Conservation (phyloP, 116 monocot genomes). For the Papilionanthe hybrid region DNA sequence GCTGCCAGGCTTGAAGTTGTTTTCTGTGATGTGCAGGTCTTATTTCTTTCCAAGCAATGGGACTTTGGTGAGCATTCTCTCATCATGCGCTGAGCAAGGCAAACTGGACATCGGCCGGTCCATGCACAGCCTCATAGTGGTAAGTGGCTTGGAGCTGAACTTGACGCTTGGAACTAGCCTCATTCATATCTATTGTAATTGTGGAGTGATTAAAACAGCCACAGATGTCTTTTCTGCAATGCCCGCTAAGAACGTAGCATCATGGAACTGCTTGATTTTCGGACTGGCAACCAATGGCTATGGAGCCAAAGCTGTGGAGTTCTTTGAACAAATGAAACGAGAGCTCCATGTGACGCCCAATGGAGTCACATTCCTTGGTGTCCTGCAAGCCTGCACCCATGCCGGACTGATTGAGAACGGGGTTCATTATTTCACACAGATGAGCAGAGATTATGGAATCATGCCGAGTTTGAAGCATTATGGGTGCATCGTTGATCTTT, state of each 20-base stretch:
- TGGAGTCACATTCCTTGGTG: conserved; percentile 34
- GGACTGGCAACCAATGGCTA: conserved; percentile 39
- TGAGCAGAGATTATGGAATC: conserved; percentile 21
- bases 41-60: conserved; percentile 14
- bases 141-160: conserved; percentile 22
- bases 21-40: conserved; percentile 16
- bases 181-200: conserved; percentile 33
- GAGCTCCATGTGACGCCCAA: conserved; percentile 11
- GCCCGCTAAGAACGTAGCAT: conserved; percentile 17
- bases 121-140: conserved; percentile 16
- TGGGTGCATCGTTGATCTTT: conserved; percentile 40
- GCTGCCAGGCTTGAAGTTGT: conserved; percentile 5
- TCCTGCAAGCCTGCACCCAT: conserved; percentile 40
- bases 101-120: conserved; percentile 12
- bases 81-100: conserved; percentile 13
- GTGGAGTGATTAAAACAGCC: conserved; percentile 19
- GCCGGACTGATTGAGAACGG: conserved; percentile 31
- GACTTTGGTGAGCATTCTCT: conserved; percentile 16
- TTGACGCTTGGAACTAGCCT: conserved; percentile 29
- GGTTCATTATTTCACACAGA: conserved; percentile 19
- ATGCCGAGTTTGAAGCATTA: conserved; percentile 34
- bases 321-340: conserved; percentile 28
- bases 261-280: conserved; percentile 38
- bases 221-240: conserved; percentile 17
- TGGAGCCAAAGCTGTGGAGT: conserved; percentile 7